Conservation (phyloP, 2,329 filamentous ascomycete genomes). For the Penicillium sp. region DNA sequence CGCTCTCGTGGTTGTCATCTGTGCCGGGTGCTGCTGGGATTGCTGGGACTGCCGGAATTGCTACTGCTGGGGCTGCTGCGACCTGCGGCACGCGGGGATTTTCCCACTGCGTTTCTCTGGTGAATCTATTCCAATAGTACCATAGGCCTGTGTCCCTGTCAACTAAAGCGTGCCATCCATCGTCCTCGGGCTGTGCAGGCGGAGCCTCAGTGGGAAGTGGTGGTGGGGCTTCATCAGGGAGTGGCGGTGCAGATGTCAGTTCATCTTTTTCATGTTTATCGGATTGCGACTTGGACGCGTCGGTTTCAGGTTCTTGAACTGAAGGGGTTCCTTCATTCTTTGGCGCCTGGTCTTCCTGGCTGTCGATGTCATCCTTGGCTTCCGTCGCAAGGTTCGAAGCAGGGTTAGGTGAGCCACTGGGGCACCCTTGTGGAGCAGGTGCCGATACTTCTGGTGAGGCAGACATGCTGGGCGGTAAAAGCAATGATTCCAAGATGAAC, state of each 20-base stretch:
- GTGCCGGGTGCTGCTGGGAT: conserved; percentile 28
- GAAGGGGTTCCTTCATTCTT: conserved; percentile 1
- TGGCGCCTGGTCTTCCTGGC: conserved; percentile 12
- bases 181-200: conserved; percentile 48
- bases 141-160: conserved; percentile 55
- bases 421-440: conserved; percentile 65
- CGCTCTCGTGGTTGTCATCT: conserved; percentile 31
- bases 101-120: conserved; percentile 73
- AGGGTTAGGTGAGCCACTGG: conserved; percentile 82
- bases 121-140: conserved; percentile 83
- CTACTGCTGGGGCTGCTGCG: neutral
- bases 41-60: neutral
- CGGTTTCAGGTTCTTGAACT: conserved; percentile 49
- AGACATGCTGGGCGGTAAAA: conserved; percentile 14
- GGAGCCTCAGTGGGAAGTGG: conserved; percentile 55
- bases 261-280: conserved; percentile 21
- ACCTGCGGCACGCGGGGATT: conserved; percentile 70
- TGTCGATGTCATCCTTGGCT: conserved; percentile 25
- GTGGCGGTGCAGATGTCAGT: conserved; percentile 34
- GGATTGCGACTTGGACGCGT: conserved; percentile 13
- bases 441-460: conserved; percentile 3
- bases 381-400: conserved; percentile 79
- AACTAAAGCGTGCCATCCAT: conserved; percentile 57
- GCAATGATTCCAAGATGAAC: neutral
- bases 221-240: conserved; percentile 47